phyloP scores from a whole-genome alignment of 768 basidiomycete genomes.

The Tubosaeta sp. region DNA sequence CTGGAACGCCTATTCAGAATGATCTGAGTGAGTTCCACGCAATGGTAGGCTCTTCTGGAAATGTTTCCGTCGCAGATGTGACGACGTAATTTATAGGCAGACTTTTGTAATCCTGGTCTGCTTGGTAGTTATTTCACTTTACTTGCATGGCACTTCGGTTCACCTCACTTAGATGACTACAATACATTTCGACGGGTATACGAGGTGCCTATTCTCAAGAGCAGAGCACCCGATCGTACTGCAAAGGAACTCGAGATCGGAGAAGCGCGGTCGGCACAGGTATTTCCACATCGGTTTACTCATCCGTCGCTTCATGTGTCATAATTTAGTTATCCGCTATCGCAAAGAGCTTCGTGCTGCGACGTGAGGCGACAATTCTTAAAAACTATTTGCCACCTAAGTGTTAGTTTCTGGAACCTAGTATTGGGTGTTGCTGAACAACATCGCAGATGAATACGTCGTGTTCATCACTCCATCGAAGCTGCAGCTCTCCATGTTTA shows the following conservation, averaged over 20 bases:
- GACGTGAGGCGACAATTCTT: constrained; percentile 80
- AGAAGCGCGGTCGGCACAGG: constrained; percentile 72
- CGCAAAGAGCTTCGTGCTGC: constrained; percentile 85
- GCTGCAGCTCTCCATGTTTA: constrained; percentile 79
- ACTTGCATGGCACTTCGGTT: background rate
- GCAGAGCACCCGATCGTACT: constrained; percentile 73
- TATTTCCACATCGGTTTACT: constrained; percentile 25
- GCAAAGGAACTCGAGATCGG: constrained; percentile 73
- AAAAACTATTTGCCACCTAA: constrained; percentile 88
- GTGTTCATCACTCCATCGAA: constrained; percentile 88
- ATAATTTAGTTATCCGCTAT: constrained; percentile 56
- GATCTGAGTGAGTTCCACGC: constrained; percentile 93
- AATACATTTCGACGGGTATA: constrained; percentile 74
- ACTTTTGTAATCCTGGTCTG: constrained; percentile 92
- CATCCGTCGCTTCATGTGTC: background rate
- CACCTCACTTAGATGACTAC: constrained; percentile 57
- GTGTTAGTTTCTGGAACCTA: constrained; percentile 44
- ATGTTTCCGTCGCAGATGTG: background rate
- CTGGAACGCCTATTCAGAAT: constrained; percentile 97
- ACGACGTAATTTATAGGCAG: constrained; percentile 46
- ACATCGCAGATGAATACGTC: constrained; percentile 83
- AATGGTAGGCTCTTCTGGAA: constrained; percentile 59
- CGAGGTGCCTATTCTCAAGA: constrained; percentile 82
- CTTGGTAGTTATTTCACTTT: constrained; percentile 48
- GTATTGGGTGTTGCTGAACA: background rate